These are phyloP conservation scores for Melampsora americana DNA, from an alignment of 1,284 basidiomycete genomes.

Conservation along the genomic window DNA sequence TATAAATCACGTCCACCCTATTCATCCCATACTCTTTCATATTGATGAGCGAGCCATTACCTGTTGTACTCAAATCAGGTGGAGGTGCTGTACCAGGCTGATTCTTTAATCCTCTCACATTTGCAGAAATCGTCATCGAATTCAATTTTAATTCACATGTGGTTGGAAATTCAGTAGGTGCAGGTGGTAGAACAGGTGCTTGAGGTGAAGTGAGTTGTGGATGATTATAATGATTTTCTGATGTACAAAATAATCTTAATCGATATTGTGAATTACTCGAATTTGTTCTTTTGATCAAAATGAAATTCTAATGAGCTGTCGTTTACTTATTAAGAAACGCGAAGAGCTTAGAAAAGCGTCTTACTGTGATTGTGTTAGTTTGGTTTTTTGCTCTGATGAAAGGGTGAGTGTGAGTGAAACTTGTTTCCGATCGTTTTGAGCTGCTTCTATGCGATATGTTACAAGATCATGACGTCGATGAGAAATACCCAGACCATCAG, in stretches of 20 bases:
- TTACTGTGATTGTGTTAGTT: slow-evolving; percentile 56
- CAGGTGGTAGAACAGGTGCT: slow-evolving; percentile 59
- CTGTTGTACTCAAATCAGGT: slow-evolving; percentile 66
- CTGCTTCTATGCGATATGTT: slow-evolving; percentile 60
- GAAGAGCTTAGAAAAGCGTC: slow-evolving; percentile 1
- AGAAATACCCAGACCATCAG: neutral
- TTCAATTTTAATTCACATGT: slow-evolving; percentile 89
- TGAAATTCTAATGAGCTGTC: slow-evolving; percentile 28
- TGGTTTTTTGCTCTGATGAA: slow-evolving; percentile 63
- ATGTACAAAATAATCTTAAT: slow-evolving; percentile 85
- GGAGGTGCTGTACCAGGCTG: slow-evolving; percentile 94
- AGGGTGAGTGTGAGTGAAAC: slow-evolving; percentile 65
- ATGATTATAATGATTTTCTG: slow-evolving; percentile 58
- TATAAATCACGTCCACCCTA: slow-evolving; percentile 79
- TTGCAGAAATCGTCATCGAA: slow-evolving; percentile 66
- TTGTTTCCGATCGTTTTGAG: slow-evolving; percentile 68
- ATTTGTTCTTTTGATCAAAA: neutral
- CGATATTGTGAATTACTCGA: slow-evolving; percentile 66
- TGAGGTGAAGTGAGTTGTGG: slow-evolving; percentile 61
- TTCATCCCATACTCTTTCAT: slow-evolving; percentile 59
- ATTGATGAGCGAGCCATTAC: slow-evolving; percentile 59
- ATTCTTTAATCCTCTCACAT: slow-evolving; percentile 87
- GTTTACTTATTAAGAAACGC: neutral
- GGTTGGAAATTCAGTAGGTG: slow-evolving; percentile 73
- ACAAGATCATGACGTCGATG: neutral